Conservation (phyloP, 1,284 basidiomycete genomes). For the Entoloma clypeatum region DNA sequence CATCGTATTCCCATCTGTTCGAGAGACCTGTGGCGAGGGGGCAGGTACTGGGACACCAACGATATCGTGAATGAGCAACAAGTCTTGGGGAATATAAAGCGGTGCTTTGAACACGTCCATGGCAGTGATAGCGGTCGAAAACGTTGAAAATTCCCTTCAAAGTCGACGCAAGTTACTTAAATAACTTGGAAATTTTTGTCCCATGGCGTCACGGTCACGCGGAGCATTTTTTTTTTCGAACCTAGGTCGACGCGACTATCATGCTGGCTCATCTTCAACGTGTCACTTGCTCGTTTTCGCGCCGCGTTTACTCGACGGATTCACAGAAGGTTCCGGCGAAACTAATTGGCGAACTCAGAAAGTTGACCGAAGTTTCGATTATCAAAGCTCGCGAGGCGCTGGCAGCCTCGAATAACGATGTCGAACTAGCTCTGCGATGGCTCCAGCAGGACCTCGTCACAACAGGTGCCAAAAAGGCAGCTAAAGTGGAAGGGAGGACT, state of each 20-base stretch:
- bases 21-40: constrained; percentile 17
- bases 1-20: constrained; percentile 13
- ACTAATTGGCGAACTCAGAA: constrained; percentile 84
- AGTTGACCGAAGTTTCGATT: constrained; percentile 77
- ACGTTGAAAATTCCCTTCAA: constrained; percentile 4
- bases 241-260: constrained; percentile 12
- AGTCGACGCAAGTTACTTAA: constrained; percentile 15
- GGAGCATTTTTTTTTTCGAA: constrained; percentile 10
- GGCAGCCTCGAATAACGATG: constrained; percentile 67
- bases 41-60: constrained; percentile 36
- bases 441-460: constrained; percentile 69
- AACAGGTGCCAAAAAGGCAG: constrained; percentile 77
- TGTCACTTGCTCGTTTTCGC: constrained; percentile 18
- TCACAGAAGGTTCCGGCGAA: constrained; percentile 55
- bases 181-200: too few species aligned
- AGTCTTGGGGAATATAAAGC: constrained; percentile 60
- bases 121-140: constrained; percentile 10
- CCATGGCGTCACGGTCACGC: constrained; percentile 16
- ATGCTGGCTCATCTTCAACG: constrained; percentile 25
- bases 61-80: constrained; percentile 66
- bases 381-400: constrained; percentile 89
- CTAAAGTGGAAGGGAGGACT: constrained; percentile 73
- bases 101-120: constrained; percentile 57
- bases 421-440: constrained; percentile 77
- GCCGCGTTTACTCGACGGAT: constrained; percentile 32